These are phyloP conservation scores for Penicillium subrubescens DNA, from an alignment of 495 filamentous ascomycete species.

Conservation along the genomic window DNA sequence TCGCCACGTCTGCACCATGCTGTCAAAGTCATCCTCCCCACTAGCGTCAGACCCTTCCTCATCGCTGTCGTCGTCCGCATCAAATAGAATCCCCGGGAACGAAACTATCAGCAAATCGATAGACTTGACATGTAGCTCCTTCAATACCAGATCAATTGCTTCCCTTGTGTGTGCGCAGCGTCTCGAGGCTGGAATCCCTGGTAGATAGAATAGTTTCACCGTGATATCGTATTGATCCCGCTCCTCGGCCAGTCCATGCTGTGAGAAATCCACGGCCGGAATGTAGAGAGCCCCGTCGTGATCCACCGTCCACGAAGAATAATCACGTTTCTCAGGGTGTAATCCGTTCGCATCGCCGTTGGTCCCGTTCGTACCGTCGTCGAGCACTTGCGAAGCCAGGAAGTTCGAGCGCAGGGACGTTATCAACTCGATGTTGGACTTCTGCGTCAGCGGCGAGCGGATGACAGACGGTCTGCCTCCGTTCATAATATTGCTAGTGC, in stretches of 20 bases:
- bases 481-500: slow-evolving; percentile 76
- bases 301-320: slow-evolving; percentile 63
- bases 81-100: slow-evolving; percentile 91
- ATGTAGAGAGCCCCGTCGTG: slow-evolving; percentile 67
- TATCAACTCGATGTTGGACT: slow-evolving; percentile 86
- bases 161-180: slow-evolving; percentile 69
- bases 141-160: slow-evolving; percentile 76
- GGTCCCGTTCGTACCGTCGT: slow-evolving; percentile 20
- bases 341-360: slow-evolving; percentile 20
- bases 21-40: slow-evolving; percentile 58
- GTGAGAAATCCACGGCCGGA: slow-evolving; percentile 72
- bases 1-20: slow-evolving; percentile 70
- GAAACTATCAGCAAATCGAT: slow-evolving; percentile 91
- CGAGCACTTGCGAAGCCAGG: slow-evolving; percentile 66
- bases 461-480: slow-evolving; percentile 77
- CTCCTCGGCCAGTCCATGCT: slow-evolving; percentile 73
- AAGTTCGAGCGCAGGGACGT: slow-evolving; percentile 85
- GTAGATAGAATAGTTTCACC: slow-evolving; percentile 89
- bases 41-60: slow-evolving; percentile 65
- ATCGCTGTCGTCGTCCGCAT: slow-evolving; percentile 84
- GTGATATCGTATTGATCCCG: slow-evolving; percentile 86
- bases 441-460: slow-evolving; percentile 68
- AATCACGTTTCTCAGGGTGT: slow-evolving; percentile 27
- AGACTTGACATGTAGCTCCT: slow-evolving; percentile 69
- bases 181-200: slow-evolving; percentile 60